These are phyloP conservation scores for Leishmania arabica DNA, from an alignment of 208 protist species.

Conservation along the genomic window DNA sequence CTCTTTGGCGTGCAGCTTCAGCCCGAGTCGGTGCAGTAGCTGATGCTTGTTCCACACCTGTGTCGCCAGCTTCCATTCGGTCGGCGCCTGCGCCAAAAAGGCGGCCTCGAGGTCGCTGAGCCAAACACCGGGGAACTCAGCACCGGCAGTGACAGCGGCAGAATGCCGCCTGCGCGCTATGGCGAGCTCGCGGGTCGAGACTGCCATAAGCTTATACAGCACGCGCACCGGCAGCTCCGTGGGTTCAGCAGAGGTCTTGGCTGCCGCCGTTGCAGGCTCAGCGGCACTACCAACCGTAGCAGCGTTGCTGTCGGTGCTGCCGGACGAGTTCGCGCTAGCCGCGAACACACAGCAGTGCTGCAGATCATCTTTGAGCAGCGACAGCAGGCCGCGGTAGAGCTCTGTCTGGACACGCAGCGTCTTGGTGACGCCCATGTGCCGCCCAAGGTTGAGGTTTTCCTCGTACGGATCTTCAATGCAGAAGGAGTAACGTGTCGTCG, in stretches of 20 bases:
- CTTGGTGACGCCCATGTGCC: conserved; percentile 89
- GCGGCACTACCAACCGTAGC: conserved; percentile 9
- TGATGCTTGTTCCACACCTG: conserved; percentile 86
- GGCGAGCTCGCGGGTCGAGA: conserved; percentile 39
- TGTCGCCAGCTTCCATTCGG: conserved; percentile 59
- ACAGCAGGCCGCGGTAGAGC: conserved; percentile 75
- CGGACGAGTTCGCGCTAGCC: conserved; percentile 23
- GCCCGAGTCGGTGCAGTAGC: conserved; percentile 77
- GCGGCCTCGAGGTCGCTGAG: conserved; percentile 36
- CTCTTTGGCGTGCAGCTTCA: conserved; percentile 46
- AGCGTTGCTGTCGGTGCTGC: background rate
- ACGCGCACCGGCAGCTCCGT: conserved; percentile 42
- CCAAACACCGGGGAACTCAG: conserved; percentile 26
- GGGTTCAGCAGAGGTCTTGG: conserved; percentile 1
- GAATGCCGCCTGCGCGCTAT: conserved; percentile 6
- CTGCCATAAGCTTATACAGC: conserved; percentile 49
- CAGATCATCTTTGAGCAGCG: conserved; percentile 75
- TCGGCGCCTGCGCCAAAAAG: conserved; percentile 48
- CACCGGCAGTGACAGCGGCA: background rate
- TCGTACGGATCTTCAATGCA: conserved; percentile 94
- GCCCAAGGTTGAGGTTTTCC: conserved; percentile 82
- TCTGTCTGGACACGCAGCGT: conserved; percentile 82
- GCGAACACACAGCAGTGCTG: conserved; percentile 76
- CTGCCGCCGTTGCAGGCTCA: background rate
- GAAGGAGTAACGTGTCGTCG: conserved; percentile 70